Evolutionary conservation across 2,329 filamentous ascomycete genomes (phyloP).

Genomic region (Plenodomus tracheiphilus): DNA sequence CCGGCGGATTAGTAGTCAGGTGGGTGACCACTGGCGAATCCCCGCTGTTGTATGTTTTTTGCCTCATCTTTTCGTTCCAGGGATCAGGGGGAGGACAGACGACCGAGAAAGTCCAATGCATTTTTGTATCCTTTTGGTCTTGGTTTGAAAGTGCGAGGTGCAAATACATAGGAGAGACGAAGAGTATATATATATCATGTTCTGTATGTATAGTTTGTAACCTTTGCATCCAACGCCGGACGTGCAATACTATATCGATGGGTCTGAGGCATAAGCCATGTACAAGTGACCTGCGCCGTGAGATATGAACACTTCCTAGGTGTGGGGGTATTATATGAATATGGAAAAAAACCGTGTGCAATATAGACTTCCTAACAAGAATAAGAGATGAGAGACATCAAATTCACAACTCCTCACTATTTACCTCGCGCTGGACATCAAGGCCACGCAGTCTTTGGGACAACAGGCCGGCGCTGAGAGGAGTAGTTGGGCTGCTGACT

Average conservation of each 20-base stretch:
- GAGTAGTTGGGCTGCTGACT: conserved; percentile 54
- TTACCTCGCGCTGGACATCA: conserved; percentile 49
- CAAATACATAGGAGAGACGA: no score
- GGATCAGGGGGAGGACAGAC: neutral
- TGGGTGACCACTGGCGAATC: no score
- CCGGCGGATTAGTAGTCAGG: neutral
- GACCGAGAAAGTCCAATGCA: no score
- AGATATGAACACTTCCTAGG: neutral
- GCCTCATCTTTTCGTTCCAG: neutral
- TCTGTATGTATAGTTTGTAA: neutral
- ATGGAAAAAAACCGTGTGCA: neutral
- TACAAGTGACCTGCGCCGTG: neutral
- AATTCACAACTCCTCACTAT: neutral
- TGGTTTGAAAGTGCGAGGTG: no score
- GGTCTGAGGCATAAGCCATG: no score
- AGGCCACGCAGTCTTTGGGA: conserved; percentile 69
- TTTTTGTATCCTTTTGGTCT: neutral
- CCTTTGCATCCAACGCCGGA: neutral
- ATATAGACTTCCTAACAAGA: no score
- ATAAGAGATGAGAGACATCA: neutral
- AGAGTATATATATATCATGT: no score
- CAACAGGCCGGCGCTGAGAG: conserved; percentile 68
- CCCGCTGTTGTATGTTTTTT: neutral
- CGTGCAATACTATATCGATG: no score
- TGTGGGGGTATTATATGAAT: neutral